Evolutionary conservation across 768 basidiomycete species (phyloP).

Genomic region (Lactarius deliciosus): DNA sequence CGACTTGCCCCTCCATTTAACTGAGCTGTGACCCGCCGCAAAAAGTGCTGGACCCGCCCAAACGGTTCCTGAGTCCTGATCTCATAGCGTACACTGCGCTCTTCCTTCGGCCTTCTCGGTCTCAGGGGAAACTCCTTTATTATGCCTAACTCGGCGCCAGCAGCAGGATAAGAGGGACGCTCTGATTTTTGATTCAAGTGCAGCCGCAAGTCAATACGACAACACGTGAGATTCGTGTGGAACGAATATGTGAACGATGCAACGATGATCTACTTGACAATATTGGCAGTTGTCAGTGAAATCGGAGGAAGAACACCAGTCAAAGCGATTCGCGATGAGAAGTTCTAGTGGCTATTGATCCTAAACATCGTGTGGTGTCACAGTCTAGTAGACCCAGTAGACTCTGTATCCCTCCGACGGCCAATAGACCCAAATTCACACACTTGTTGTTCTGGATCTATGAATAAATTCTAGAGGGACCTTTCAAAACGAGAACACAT

Average conservation of each 20-base stretch:
- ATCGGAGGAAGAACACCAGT: not conserved
- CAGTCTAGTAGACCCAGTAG: not conserved
- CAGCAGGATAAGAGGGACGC: not conserved
- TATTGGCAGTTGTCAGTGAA: constrained; percentile 3
- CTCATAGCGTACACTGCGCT: constrained; percentile 10
- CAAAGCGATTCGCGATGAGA: constrained; percentile 13
- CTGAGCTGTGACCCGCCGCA: not conserved
- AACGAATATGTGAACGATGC: not conserved
- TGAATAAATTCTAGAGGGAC: not conserved
- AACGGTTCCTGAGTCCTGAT: constrained; percentile 11
- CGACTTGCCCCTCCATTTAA: constrained; percentile 48
- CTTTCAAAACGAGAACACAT: not conserved
- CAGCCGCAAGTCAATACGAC: constrained; percentile 14
- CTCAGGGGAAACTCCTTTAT: constrained; percentile 15
- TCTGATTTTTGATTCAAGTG: constrained; percentile 14
- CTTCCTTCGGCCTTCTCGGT: constrained; percentile 2
- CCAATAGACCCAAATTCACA: not conserved
- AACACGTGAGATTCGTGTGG: not conserved
- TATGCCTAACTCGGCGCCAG: not conserved
- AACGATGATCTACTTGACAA: not conserved
- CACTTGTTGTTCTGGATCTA: not conserved
- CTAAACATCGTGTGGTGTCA: not conserved
- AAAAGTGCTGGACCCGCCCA: constrained; percentile 6
- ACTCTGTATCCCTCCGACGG: not conserved
- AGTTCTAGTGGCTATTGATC: not conserved